These are phyloP conservation scores for Hymenoscyphus infarciens DNA, from an alignment of 2,329 filamentous ascomycete genomes.

Conservation along the genomic window DNA sequence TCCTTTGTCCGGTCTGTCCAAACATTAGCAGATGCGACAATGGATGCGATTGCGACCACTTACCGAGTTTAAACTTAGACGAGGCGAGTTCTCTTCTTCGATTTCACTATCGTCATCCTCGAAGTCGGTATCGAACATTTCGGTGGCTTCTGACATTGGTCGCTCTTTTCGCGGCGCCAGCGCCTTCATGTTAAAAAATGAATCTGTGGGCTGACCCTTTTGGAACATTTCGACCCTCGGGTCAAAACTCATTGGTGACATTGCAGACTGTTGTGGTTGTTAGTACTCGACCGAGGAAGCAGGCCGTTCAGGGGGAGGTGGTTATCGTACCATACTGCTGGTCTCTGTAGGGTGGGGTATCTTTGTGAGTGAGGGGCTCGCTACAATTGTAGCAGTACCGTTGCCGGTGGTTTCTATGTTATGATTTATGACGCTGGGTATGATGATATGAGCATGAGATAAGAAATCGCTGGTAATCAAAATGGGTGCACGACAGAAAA, in stretches of 20 bases:
- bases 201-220: slow-evolving; percentile 47
- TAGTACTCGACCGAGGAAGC: slow-evolving; percentile 18
- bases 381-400: slow-evolving; percentile 31
- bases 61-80: slow-evolving; percentile 69
- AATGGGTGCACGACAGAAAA: slow-evolving; percentile 25
- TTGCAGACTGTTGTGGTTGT: slow-evolving; percentile 25
- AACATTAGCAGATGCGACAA: slow-evolving; percentile 18
- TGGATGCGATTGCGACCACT: slow-evolving; percentile 36
- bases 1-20: slow-evolving; percentile 62
- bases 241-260: slow-evolving; percentile 29
- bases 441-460: slow-evolving; percentile 18
- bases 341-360: slow-evolving; percentile 22
- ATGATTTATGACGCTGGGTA: slow-evolving; percentile 24
- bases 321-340: slow-evolving; percentile 29
- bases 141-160: slow-evolving; percentile 68
- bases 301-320: not conserved
- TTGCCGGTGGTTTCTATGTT: slow-evolving; percentile 30
- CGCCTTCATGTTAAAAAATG: slow-evolving; percentile 59
- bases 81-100: slow-evolving; percentile 55
- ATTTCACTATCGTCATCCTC: slow-evolving; percentile 56
- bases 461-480: slow-evolving; percentile 27
- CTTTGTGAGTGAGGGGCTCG: slow-evolving; percentile 23
- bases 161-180: slow-evolving; percentile 41
- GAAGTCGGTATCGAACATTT: slow-evolving; percentile 73
- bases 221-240: slow-evolving; percentile 43